Evolutionary conservation across 805 yeast genomes (phyloP).

Genomic region (Starmerella powellii): DNA sequence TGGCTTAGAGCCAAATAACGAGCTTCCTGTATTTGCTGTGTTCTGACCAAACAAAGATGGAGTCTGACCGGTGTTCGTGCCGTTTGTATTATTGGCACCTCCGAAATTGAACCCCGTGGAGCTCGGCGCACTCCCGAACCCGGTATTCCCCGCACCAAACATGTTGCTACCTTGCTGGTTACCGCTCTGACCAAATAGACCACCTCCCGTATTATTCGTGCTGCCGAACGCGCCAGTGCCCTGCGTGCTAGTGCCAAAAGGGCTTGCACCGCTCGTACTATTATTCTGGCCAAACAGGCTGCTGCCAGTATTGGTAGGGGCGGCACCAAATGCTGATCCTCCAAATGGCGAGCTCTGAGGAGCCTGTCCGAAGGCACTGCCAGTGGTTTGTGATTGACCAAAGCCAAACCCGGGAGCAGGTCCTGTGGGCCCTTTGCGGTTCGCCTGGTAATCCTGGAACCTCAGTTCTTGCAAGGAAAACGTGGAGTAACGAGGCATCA

Average conservation of each 20-base stretch:
- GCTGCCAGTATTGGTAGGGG: constrained; percentile 7
- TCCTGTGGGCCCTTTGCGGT: constrained; percentile 35
- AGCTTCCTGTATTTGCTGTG: too few species aligned
- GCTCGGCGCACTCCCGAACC: too few species aligned
- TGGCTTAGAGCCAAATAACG: too few species aligned
- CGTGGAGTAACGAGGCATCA: constrained; percentile 83
- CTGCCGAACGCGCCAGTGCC: too few species aligned
- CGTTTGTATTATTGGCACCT: too few species aligned
- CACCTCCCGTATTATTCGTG: too few species aligned
- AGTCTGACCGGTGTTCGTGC: too few species aligned
- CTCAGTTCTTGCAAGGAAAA: constrained; percentile 82
- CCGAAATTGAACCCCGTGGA: too few species aligned
- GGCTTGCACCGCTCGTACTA: constrained; percentile 20
- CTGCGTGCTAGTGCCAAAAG: constrained; percentile 11
- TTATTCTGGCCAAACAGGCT: constrained; percentile 14
- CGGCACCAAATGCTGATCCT: constrained; percentile 1
- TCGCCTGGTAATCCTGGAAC: constrained; percentile 70
- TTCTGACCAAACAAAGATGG: too few species aligned
- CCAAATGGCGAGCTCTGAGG: background rate
- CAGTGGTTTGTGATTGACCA: constrained; percentile 8
- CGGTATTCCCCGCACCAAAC: too few species aligned
- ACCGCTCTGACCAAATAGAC: too few species aligned
- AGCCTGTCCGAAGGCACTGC: constrained; percentile 7
- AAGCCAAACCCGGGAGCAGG: constrained; percentile 12
- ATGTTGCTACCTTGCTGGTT: too few species aligned